These are phyloP conservation scores for Nakaseomyces delphensis DNA, from an alignment of 1,139 yeast genomes.

Conservation along the genomic window DNA sequence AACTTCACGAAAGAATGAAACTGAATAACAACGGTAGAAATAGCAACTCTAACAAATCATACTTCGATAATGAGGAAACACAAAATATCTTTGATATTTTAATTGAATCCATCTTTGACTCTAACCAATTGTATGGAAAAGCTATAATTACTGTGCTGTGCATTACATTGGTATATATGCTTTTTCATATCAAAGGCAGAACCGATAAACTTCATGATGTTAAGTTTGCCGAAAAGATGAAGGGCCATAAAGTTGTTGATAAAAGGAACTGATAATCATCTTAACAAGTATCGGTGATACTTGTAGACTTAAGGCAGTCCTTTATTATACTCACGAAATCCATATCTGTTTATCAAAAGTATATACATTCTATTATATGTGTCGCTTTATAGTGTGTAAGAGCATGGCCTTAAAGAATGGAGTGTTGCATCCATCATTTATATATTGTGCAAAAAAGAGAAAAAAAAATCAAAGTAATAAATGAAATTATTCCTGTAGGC, in stretches of 20 bases:
- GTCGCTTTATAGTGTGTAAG: neutral
- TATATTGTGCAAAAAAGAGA: neutral
- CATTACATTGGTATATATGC: neutral
- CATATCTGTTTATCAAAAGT: neutral
- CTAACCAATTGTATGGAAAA: too few relatives aligned
- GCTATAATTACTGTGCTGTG: neutral
- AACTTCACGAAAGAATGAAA: neutral
- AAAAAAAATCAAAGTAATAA: neutral
- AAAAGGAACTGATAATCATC: too few relatives aligned
- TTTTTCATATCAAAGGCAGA: too few relatives aligned
- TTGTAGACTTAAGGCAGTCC: too few relatives aligned
- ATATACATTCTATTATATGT: neutral
- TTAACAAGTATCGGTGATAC: too few relatives aligned
- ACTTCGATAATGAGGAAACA: neutral
- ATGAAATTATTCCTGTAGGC: neutral
- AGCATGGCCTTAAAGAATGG: neutral
- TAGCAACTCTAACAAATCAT: neutral
- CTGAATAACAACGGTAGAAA: neutral
- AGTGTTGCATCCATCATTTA: neutral
- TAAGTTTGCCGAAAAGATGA: too few relatives aligned
- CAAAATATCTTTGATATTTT: conserved; percentile 2
- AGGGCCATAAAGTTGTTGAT: too few relatives aligned
- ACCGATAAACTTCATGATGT: too few relatives aligned
- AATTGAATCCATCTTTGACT: neutral
- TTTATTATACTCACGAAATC: too few relatives aligned